Base-by-base conservation (phyloP, 352 stramenopile genomes). In the Phytophthora foliorum region DNA sequence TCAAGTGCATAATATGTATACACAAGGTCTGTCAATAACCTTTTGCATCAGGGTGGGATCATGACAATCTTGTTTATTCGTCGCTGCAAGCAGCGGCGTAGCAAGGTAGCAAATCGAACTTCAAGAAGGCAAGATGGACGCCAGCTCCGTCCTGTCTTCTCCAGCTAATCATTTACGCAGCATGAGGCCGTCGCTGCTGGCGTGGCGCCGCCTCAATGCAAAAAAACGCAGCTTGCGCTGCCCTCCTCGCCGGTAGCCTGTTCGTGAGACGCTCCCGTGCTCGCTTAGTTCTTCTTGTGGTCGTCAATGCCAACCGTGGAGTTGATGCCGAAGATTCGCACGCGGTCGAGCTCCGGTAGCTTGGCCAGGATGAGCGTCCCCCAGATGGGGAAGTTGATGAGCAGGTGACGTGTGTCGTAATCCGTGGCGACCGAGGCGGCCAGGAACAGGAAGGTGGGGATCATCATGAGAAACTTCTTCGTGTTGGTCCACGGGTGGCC, bases 251-350 rank as follows among this genome's bases (percentile, higher is more conserved):
- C 19, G 36, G 39, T 54, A 45, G 21, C 19, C 44, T 69, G 38
- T 41, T 49, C 42, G 53, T 62, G 16, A 46, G n/a, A 34, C 34
- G 48, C 39, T 68, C 39, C 55, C 24, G 45, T 29, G 44, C 45
- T 46, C 44, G 31, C 61, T 67, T 67, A 78, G 57, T 81, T 78
- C 57, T 81, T 78, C 82, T 92, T 92, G 71, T 88, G 69, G 45
- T 98, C 95, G 80, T 98, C 95, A 75, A 98, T 98, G 53, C 96
- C 96, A 34, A 97, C 90, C 21, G 96, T 99, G 48, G 88, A 92
- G 80, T 99, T 99, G 76, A 99, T 99, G 41, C 96, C 96, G 59
- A 98, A 97, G 73, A 98, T 93, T 56, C 96, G 88, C 52, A 99
- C 96, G 56, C 95, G 93, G 72, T 98, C 94, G 64, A 99, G 94